phyloP scores from a whole-genome alignment of 225 moss, liverwort and hornwort species.

The Anthoceros angustus region DNA sequence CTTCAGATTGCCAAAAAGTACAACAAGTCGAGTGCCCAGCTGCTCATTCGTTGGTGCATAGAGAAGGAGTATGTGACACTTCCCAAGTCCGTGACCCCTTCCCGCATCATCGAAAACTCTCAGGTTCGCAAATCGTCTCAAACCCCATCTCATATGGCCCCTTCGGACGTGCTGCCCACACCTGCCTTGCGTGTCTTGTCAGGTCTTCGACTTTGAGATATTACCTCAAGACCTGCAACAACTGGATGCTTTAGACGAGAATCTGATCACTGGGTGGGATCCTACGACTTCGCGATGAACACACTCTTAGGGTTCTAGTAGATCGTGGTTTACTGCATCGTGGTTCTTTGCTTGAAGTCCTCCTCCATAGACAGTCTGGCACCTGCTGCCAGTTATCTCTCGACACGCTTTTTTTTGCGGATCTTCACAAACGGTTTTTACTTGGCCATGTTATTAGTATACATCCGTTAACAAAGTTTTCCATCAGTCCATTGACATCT shows the following conservation, averaged over 20 bases:
- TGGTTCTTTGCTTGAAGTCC: too few species aligned
- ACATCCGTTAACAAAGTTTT: too few species aligned
- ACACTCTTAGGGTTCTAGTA: too few species aligned
- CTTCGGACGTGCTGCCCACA: not conserved
- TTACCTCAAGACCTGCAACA: conserved; percentile 38
- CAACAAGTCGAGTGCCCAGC: conserved; percentile 59
- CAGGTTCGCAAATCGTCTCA: conserved; percentile 16
- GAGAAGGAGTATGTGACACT: conserved; percentile 75
- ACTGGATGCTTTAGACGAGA: conserved; percentile 52
- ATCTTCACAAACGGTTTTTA: too few species aligned
- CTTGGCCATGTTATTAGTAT: too few species aligned
- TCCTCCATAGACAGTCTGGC: too few species aligned
- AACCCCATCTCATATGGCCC: not conserved
- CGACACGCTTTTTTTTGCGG: too few species aligned
- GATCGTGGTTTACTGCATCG: too few species aligned
- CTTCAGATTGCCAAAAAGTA: conserved; percentile 46
- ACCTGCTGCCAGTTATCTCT: too few species aligned
- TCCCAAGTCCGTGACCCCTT: conserved; percentile 63
- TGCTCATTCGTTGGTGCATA: conserved; percentile 75
- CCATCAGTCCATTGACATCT: too few species aligned
- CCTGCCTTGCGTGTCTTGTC: conserved; percentile 5
- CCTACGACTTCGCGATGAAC: conserved; percentile 32
- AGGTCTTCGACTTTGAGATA: conserved; percentile 90
- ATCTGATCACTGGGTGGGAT: conserved; percentile 50
- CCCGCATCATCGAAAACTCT: conserved; percentile 60